These are phyloP conservation scores for Hypericum perforatum DNA, from an alignment of 345 rosid genomes.

Conservation along the genomic window DNA sequence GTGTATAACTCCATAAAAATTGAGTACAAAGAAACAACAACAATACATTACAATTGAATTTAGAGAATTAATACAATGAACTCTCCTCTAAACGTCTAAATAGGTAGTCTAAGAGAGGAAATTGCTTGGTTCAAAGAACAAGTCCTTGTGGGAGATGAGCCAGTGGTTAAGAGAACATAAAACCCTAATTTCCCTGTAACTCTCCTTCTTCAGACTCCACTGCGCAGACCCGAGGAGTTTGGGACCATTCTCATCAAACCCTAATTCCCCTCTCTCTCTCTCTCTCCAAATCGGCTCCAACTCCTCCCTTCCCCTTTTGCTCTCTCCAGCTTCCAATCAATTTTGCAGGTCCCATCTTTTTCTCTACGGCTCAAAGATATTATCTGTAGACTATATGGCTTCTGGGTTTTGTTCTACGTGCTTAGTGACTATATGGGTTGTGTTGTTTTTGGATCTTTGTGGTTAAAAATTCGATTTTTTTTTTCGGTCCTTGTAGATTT, in stretches of 20 bases:
- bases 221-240: conserved; percentile 96
- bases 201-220: conserved; percentile 38
- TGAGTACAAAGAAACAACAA: too few relatives aligned
- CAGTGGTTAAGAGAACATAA: too few relatives aligned
- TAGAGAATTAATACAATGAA: too few relatives aligned
- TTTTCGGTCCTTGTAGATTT: too few relatives aligned
- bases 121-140: too few relatives aligned
- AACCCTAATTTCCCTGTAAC: neutral
- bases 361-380: neutral
- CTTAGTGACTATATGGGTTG: neutral
- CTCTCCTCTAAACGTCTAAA: too few relatives aligned
- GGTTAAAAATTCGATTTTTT: neutral
- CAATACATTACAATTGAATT: too few relatives aligned
- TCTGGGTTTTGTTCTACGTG: neutral
- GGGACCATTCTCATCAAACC: conserved; percentile 26
- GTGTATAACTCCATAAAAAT: too few relatives aligned
- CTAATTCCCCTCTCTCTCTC: conserved; percentile 11
- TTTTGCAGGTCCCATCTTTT: conserved; percentile 16
- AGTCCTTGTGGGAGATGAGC: too few relatives aligned
- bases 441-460: neutral
- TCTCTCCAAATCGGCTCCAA: neutral
- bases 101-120: too few relatives aligned
- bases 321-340: conserved; percentile 1
- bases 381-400: neutral
- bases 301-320: conserved; percentile 10